Base-by-base conservation (phyloP, 768 basidiomycete genomes). In the Pisolithus albus region DNA sequence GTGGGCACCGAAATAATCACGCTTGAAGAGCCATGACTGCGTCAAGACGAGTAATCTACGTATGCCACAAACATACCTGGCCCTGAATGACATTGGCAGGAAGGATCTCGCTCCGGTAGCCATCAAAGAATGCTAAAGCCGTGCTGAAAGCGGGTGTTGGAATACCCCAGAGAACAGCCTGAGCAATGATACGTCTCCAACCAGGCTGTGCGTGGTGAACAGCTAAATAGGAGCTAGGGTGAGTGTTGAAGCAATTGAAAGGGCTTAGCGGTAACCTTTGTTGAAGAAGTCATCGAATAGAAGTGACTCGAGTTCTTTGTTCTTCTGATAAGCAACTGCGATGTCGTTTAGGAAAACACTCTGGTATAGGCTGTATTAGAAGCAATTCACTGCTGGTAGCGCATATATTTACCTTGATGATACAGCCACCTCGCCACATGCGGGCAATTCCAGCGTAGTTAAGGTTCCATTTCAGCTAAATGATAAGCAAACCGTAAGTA, bases 351-450 rank as follows among this genome's bases (percentile, higher is more conserved):
- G 79, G 84, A 97, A 96, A 61, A 97, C 94, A 63, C 84, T 87
- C 86, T 81, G 51, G 36, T 39, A 39, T 45, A 50, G n/a, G 39
- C 21, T 30, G 15, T 18, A 28, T 65, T 46, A 61, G 46, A 50
- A 19, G 49, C 19, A 37, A 13, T 13, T 38, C 21, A 3, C 43
- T 56, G 60, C 64, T 52, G 59, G 64, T 61, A 46, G 54, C 49
- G 37, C n/a, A n/a, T 42, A 46, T 19, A 32, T 59, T 57, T 52
- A 82, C 88, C 81, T 95, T 95, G 80, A 99, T 98, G 72, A 99
- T 99, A 71, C 95, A 98, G 59, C 96, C 96, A 59, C 96, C 96
- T 63, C 95, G 92, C 96, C 96, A 99, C 93, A 99, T 99, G 60
- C 79, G 83, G 32, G 96, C 96, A 65, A 99, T 98, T 55, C 93